Evolutionary conservation across 306 rosid genomes (phyloP).

Genomic region (Boehmeria nivea): DNA sequence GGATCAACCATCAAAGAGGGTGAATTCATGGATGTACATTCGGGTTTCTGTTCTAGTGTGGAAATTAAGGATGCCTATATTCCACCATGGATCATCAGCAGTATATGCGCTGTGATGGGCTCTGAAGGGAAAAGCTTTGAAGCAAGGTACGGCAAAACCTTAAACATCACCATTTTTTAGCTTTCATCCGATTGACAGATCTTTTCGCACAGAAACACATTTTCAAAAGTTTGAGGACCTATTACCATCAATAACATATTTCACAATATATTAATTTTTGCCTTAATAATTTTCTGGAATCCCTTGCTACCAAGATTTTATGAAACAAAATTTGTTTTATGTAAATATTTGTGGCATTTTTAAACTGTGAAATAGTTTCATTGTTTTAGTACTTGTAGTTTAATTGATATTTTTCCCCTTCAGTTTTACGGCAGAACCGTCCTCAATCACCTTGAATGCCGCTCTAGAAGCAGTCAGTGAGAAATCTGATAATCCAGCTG

Average conservation of each 20-base stretch:
- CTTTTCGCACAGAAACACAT: not conserved
- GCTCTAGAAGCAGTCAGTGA: constrained; percentile 55
- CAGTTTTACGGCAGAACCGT: constrained; percentile 66
- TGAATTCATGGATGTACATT: constrained; percentile 29
- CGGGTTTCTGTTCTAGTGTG: constrained; percentile 51
- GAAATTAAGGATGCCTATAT: constrained; percentile 73
- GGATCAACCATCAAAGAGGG: constrained; percentile 40
- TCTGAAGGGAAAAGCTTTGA: constrained; percentile 81
- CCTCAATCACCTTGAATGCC: constrained; percentile 60
- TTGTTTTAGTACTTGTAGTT: not conserved
- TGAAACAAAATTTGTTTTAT: too few relatives aligned
- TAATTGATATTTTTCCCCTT: constrained; percentile 18
- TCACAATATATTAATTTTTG: too few relatives aligned
- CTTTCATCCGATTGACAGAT: not conserved
- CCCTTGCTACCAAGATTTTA: too few relatives aligned
- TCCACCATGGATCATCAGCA: constrained; percentile 80
- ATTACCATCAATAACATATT: not conserved
- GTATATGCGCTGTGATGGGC: constrained; percentile 50
- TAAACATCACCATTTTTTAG: constrained; percentile 4
- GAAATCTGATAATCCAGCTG: constrained; percentile 33
- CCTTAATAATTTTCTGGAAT: too few relatives aligned
- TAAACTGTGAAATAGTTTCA: too few relatives aligned
- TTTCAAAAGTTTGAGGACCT: not conserved
- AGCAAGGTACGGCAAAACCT: constrained; percentile 63
- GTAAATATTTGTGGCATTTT: too few relatives aligned